Conservation (phyloP, 345 rosid genomes). For the Laguncularia racemosa region DNA sequence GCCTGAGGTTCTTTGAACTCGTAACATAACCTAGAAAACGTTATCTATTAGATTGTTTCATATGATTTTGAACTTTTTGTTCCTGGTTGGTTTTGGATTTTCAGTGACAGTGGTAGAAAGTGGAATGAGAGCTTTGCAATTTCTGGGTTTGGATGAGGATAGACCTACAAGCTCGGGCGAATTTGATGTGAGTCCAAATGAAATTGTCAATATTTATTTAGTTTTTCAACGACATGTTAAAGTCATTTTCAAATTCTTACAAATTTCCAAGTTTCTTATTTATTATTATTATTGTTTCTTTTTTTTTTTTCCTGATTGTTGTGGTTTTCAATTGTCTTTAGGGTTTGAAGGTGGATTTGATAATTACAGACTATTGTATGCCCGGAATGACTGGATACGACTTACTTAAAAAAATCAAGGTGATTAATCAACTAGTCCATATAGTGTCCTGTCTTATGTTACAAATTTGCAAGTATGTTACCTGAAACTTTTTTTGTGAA, state of each 20-base stretch:
- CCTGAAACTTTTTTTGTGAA: too few relatives aligned
- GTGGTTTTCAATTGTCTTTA: constrained; percentile 2
- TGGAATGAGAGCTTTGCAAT: constrained; percentile 74
- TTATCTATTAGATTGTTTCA: not conserved
- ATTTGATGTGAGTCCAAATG: constrained; percentile 7
- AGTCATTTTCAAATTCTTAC: too few relatives aligned
- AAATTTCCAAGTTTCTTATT: too few relatives aligned
- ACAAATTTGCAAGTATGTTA: too few relatives aligned
- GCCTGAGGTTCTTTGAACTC: too few relatives aligned
- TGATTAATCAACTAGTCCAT: not conserved
- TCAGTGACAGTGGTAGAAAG: constrained; percentile 93
- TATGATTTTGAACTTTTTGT: not conserved
- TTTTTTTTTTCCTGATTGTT: too few relatives aligned
- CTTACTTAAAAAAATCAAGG: constrained; percentile 91
- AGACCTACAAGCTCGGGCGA: constrained; percentile 1
- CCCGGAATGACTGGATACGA: constrained; percentile 99
- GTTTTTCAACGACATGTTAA: not conserved
- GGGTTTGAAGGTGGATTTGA: constrained; percentile 80
- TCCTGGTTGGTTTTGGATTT: not conserved
- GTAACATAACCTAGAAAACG: too few relatives aligned
- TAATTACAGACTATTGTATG: constrained; percentile 96
- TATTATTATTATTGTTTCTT: too few relatives aligned
- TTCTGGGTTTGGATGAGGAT: constrained; percentile 67
- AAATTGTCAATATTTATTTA: not conserved
- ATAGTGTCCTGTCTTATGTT: not conserved